Percentiles rank a stretch among this genome's conserved stretches.
Conservation (phyloP, 306 rosid species). For the Acacia acuminata region DNA sequence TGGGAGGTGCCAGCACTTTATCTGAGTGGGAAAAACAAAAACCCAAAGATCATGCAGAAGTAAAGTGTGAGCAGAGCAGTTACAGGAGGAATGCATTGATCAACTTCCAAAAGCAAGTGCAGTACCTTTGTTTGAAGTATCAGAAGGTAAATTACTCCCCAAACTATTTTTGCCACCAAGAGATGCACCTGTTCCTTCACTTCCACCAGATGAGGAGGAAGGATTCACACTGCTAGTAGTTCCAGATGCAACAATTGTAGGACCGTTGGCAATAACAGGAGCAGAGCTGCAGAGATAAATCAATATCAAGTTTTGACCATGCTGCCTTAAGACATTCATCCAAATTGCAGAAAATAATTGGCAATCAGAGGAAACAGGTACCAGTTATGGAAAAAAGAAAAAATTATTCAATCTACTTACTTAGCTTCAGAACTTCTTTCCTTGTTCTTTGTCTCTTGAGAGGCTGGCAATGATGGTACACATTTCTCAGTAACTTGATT, state of each 20-base stretch:
- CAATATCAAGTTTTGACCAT: slow-evolving; percentile 24
- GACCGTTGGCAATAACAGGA: slow-evolving; percentile 53
- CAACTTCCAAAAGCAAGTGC: slow-evolving; percentile 42
- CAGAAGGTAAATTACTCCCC: slow-evolving; percentile 45
- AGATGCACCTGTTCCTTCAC: slow-evolving; percentile 50
- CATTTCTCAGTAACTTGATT: slow-evolving; percentile 66
- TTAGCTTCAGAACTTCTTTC: slow-evolving; percentile 61
- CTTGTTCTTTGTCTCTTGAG: slow-evolving; percentile 60
- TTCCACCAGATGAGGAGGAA: slow-evolving; percentile 41
- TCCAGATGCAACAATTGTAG: slow-evolving; percentile 52
- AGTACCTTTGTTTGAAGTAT: slow-evolving; percentile 44
- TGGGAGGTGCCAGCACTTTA: slow-evolving; percentile 64
- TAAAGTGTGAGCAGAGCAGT: slow-evolving; percentile 30
- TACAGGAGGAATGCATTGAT: slow-evolving; percentile 43
- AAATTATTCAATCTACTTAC: slow-evolving; percentile 39
- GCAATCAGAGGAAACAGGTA: background rate
- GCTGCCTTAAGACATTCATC: slow-evolving; percentile 14
- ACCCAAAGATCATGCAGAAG: slow-evolving; percentile 50
- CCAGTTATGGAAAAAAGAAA: slow-evolving; percentile 7
- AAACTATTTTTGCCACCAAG: slow-evolving; percentile 42
- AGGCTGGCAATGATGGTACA: slow-evolving; percentile 43
- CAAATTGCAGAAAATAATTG: slow-evolving; percentile 22
- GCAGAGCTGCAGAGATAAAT: slow-evolving; percentile 58
- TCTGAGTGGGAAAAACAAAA: slow-evolving; percentile 64
- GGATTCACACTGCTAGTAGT: slow-evolving; percentile 41